Evolutionary conservation across 192 early-diverging fungal species (phyloP).

Genomic region (Coemansia brasiliensis): DNA sequence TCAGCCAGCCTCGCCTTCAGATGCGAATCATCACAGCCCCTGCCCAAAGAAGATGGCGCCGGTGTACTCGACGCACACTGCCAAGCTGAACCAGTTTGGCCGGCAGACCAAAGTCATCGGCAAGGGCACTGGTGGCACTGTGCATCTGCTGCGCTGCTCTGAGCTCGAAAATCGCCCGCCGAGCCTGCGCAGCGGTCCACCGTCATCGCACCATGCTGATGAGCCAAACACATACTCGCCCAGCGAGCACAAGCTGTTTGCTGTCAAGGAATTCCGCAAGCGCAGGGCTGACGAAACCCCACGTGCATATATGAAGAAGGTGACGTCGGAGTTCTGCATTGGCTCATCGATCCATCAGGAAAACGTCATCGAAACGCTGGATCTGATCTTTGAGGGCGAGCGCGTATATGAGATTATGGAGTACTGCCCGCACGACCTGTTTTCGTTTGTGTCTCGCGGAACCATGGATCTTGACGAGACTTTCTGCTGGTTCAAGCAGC

Average conservation of each 20-base stretch:
- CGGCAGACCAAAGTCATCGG: conserved; percentile 65
- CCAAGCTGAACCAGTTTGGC: conserved; percentile 60
- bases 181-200: conserved; percentile 52
- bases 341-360: conserved; percentile 72
- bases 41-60: conserved; percentile 33
- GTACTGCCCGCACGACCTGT: conserved; percentile 89
- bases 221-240: conserved; percentile 38
- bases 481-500: conserved; percentile 85
- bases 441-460: conserved; percentile 72
- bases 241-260: conserved; percentile 65
- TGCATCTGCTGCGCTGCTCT: conserved; percentile 63
- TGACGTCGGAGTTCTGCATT: conserved; percentile 82
- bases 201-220: conserved; percentile 41
- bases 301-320: conserved; percentile 77
- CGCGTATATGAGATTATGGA: conserved; percentile 83
- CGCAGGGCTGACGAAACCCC: conserved; percentile 65
- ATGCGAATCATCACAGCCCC: neutral
- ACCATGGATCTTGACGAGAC: conserved; percentile 76
- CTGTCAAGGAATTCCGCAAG: conserved; percentile 80
- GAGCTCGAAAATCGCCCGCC: conserved; percentile 32
- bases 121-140: conserved; percentile 70
- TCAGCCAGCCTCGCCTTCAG: conserved; percentile 8
- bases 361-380: conserved; percentile 77
- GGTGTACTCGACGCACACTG: conserved; percentile 51
- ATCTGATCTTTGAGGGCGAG: conserved; percentile 69